Percentiles rank a stretch among this genome's conserved stretches.
phyloP scores from a whole-genome alignment of 2,329 filamentous ascomycete genomes.

The Rhexocercosporidium sp. region DNA sequence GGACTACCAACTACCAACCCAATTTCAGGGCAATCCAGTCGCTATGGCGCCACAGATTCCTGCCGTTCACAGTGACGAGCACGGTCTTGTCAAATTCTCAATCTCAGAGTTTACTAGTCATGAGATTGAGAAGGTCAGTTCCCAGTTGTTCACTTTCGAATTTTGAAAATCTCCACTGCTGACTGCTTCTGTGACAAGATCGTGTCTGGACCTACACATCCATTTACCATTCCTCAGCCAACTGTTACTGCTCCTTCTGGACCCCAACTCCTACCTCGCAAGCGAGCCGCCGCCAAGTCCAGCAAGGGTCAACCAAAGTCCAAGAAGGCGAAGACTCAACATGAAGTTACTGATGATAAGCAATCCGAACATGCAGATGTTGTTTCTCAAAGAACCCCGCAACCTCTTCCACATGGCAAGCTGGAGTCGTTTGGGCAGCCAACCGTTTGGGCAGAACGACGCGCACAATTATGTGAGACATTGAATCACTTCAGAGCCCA shows the following conservation, averaged over 20 bases:
- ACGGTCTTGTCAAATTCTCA: neutral
- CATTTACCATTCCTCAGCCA: neutral
- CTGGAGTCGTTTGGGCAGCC: constrained; percentile 44
- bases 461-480: constrained; percentile 63
- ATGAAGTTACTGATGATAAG: neutral
- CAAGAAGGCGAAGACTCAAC: neutral
- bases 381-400: neutral
- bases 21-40: neutral
- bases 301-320: neutral
- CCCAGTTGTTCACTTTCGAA: neutral
- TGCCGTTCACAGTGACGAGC: neutral
- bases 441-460: constrained; percentile 61
- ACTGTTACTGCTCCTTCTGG: neutral
- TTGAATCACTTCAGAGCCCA: constrained; percentile 66
- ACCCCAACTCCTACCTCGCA: no score
- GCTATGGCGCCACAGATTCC: neutral
- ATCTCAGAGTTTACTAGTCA: neutral
- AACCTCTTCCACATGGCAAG: constrained; percentile 23
- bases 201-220: neutral
- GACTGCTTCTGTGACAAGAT: neutral
- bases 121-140: neutral
- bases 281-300: neutral
- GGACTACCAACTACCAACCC: no score
- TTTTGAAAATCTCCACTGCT: neutral
- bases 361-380: neutral